Conservation (phyloP, 176 grass and related monocot genomes). For the Leersia perrieri region DNA sequence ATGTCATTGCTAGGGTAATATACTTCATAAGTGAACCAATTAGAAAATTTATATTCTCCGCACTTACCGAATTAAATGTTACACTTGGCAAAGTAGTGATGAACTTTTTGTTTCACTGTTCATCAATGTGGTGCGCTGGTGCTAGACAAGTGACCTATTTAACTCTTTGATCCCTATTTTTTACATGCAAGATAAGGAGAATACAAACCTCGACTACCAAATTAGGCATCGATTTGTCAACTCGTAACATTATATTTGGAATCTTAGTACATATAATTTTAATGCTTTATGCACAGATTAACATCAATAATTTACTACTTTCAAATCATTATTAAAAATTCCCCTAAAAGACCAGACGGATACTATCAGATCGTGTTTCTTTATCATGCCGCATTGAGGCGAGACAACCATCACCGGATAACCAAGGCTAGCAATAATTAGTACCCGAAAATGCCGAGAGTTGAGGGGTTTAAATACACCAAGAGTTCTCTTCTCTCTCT, state of each 20-base stretch:
- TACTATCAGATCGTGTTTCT: no score
- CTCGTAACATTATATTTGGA: neutral
- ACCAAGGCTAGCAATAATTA: conserved; percentile 24
- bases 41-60: no score
- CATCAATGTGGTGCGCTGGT: no score
- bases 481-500: neutral
- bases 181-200: neutral
- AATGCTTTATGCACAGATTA: neutral
- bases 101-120: neutral
- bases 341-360: no score
- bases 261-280: neutral
- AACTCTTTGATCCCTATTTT: neutral
- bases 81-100: no score
- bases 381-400: no score
- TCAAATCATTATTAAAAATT: no score
- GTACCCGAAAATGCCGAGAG: conserved; percentile 31
- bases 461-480: conserved; percentile 46
- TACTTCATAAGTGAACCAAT: no score
- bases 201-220: neutral
- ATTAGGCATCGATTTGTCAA: neutral
- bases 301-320: no score
- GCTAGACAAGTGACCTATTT: no score
- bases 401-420: neutral
- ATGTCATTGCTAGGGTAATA: no score
- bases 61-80: no score